Evolutionary conservation across 768 basidiomycete species (phyloP).

Genomic region (Lentinus tigrinus): DNA sequence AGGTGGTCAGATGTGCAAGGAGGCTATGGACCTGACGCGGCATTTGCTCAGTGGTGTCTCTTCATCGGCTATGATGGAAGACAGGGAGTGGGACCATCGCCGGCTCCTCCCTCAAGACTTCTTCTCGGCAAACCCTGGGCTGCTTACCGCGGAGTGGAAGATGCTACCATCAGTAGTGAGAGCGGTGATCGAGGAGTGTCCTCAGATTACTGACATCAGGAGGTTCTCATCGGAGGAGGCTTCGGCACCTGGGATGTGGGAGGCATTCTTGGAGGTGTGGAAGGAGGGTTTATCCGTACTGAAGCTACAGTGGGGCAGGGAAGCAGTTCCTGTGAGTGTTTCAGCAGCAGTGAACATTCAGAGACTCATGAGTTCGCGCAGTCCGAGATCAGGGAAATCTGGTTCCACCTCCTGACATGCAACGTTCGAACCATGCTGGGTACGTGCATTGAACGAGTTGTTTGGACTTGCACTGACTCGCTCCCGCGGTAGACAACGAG

Average conservation of each 20-base stretch:
- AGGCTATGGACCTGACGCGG: constrained; percentile 53
- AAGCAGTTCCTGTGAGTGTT: constrained; percentile 47
- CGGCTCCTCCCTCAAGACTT: constrained; percentile 51
- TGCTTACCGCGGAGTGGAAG: constrained; percentile 53
- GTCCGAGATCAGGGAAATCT: constrained; percentile 51
- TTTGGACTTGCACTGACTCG: not conserved
- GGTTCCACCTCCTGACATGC: constrained; percentile 55
- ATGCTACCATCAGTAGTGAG: constrained; percentile 47
- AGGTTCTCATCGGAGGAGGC: constrained; percentile 60
- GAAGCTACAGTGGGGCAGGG: constrained; percentile 42
- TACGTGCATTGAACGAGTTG: constrained; percentile 22
- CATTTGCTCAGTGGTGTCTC: constrained; percentile 9
- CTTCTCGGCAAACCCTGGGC: constrained; percentile 55
- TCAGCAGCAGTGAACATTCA: not conserved
- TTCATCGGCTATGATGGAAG: not conserved
- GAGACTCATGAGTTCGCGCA: constrained; percentile 17
- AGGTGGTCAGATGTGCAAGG: constrained; percentile 48
- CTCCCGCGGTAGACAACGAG: constrained; percentile 36
- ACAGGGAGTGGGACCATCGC: constrained; percentile 42
- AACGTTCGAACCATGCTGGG: constrained; percentile 48
- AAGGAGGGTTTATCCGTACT: constrained; percentile 43
- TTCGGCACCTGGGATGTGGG: constrained; percentile 48
- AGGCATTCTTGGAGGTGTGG: constrained; percentile 55
- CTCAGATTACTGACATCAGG: constrained; percentile 52
- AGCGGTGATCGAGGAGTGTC: constrained; percentile 53